Evolutionary conservation across 768 basidiomycete genomes (phyloP), one percentile per base, ranked within the genome.

Genomic region (Pleurotus giganteus): DNA sequence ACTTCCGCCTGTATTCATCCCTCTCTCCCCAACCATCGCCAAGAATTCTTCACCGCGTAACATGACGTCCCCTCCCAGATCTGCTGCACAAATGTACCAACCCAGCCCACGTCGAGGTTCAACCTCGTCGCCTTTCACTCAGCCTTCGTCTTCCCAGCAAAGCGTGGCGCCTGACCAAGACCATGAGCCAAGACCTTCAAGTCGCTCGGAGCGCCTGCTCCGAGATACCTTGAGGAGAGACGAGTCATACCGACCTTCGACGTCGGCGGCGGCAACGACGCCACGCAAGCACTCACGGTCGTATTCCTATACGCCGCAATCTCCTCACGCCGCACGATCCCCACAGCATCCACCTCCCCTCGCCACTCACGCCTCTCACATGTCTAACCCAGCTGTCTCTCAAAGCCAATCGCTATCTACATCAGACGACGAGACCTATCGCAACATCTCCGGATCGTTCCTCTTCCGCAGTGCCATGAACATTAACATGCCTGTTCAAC

Each of bases 191-290:
- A 29, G 49, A 2, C 49, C 49, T 3, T 37, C 49, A 7, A 51
- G 49, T 26, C 49, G 49, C 34, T 51, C 49, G 21, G 79, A 84
- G 61, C 73, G 75, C 8, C 75, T 85, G 43, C 72, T 85, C 46
- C 72, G 83, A 47, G 77, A 84, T 58, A 76, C 84, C 8, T 75
- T 85, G 51, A 67, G 71, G 26, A 72, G 79, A 44, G 83, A 74
- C 60, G 79, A 74, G 44, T 24, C 44, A 4, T 23, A 53, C 55
- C 27, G 71, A 73, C 70, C 67, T 72, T 59, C 63, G 71, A 63
- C 44, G 29, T 42, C 47, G 45, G 32, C 44, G 31, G 32, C 63
- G 71, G 63, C 44, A 26, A 36, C 47, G 45, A 34, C 44, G 31
- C 34, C 17, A 31, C 13, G 9, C 17, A 32, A 24, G 4, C 54